phyloP scores from a whole-genome alignment of 768 basidiomycete species.

The Boletus vinaceobasis region DNA sequence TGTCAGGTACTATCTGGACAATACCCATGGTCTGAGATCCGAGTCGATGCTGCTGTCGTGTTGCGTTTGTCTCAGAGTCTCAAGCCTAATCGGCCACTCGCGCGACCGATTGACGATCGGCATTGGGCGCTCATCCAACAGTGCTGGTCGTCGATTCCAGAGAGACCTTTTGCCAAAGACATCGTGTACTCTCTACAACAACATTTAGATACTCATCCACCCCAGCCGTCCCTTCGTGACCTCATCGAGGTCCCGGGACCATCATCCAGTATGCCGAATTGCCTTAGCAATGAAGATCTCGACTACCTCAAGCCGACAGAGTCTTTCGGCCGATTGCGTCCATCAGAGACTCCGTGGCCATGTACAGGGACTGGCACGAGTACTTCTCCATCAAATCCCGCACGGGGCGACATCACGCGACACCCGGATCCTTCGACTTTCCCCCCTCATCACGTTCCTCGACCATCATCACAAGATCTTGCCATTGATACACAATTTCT shows the following conservation, averaged over 20 bases:
- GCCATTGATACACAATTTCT: too few species aligned
- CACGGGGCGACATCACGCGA: too few species aligned
- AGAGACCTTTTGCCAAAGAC: background rate
- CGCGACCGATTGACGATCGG: background rate
- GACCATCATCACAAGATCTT: too few species aligned
- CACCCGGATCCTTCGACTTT: too few species aligned
- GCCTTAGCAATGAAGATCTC: background rate
- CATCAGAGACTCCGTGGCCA: background rate
- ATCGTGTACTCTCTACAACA: background rate
- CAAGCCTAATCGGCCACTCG: background rate
- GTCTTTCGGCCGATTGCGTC: background rate
- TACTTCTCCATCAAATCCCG: background rate
- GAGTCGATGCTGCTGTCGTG: background rate
- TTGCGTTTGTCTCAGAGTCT: background rate
- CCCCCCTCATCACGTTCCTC: too few species aligned
- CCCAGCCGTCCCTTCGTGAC: background rate
- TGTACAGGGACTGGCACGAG: background rate
- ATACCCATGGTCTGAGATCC: background rate
- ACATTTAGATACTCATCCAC: background rate
- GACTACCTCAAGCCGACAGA: background rate
- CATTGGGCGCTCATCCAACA: constrained; percentile 5
- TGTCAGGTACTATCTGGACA: background rate
- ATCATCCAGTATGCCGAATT: background rate
- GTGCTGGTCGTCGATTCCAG: constrained; percentile 2
- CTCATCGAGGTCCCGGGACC: background rate